A percentile compares a stretch with the other conserved stretches of the same genome.
Conservation (phyloP, 2,329 filamentous ascomycete genomes). For the Aureobasidium vineae region DNA sequence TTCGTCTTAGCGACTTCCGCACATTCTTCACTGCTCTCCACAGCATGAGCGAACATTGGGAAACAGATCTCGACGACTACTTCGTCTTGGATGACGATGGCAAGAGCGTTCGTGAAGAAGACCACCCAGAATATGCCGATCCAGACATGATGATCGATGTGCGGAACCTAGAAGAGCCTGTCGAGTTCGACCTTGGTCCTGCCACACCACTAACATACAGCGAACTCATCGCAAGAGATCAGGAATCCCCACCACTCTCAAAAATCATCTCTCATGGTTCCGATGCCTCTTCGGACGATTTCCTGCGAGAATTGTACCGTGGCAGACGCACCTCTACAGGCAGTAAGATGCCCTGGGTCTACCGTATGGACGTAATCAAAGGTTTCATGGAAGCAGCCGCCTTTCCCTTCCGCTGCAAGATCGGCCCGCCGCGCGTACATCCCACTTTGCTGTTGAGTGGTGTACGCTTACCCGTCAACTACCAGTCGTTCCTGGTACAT, state of each 20-base stretch:
- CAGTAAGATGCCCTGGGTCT: constrained; percentile 57
- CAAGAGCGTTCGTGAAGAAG: constrained; percentile 19
- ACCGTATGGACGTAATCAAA: constrained; percentile 56
- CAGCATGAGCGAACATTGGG: constrained; percentile 62
- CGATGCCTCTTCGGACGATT: constrained; percentile 25
- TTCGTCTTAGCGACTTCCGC: constrained; percentile 56
- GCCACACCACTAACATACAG: constrained; percentile 9
- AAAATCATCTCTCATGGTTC: constrained; percentile 19
- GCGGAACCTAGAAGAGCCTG: constrained; percentile 4
- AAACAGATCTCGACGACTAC: constrained; percentile 58
- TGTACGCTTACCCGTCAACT: constrained; percentile 55
- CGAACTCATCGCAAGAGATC: constrained; percentile 23
- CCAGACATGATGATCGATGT: constrained; percentile 22
- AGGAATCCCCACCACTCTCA: constrained; percentile 10
- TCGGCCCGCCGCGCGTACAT: constrained; percentile 44
- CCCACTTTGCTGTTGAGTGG: constrained; percentile 46
- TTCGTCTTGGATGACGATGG: constrained; percentile 33
- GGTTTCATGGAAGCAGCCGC: constrained; percentile 58
- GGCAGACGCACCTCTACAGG: constrained; percentile 59
- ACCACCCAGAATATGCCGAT: constrained; percentile 12
- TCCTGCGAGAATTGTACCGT: constrained; percentile 47
- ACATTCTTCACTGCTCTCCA: constrained; percentile 62
- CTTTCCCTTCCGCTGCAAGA: constrained; percentile 58
- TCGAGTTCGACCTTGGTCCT: background rate
- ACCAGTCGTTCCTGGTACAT: constrained; percentile 56